Conservation (phyloP, 2,329 filamentous ascomycete species). For the Nakataea oryzae region DNA sequence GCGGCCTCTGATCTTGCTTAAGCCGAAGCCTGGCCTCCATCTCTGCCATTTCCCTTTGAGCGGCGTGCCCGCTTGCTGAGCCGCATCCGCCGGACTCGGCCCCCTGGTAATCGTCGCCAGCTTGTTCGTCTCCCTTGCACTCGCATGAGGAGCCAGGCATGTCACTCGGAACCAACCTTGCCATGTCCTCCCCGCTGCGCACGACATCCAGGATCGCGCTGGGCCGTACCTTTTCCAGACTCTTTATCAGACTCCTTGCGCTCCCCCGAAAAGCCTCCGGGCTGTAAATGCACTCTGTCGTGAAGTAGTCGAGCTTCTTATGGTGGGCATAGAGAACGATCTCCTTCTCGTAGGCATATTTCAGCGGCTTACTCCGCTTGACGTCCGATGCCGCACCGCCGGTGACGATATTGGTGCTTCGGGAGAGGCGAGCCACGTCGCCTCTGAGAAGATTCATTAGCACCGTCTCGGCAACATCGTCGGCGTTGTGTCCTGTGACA, state of each 20-base stretch:
- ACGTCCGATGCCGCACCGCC: conserved; percentile 71
- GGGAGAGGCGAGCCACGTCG: conserved; percentile 75
- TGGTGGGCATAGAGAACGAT: conserved; percentile 97
- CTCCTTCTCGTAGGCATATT: conserved; percentile 98
- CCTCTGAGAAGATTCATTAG: conserved; percentile 94
- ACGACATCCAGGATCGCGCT: conserved; percentile 95
- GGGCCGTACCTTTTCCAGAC: conserved; percentile 81
- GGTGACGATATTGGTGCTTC: conserved; percentile 85
- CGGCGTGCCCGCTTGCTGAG: conserved; percentile 52
- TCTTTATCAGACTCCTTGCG: conserved; percentile 86
- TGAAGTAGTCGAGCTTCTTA: conserved; percentile 96
- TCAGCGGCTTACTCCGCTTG: conserved; percentile 90
- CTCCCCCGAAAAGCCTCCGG: conserved; percentile 94
- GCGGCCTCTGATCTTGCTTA: conserved; percentile 47
- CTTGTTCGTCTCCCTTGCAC: conserved; percentile 29
- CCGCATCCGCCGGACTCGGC: conserved; percentile 58
- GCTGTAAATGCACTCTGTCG: conserved; percentile 95
- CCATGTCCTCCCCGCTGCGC: conserved; percentile 92
- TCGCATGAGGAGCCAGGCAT: conserved; percentile 29
- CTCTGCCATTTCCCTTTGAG: conserved; percentile 68
- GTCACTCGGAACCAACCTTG: conserved; percentile 62
- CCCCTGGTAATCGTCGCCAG: conserved; percentile 12
- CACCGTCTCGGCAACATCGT: conserved; percentile 94
- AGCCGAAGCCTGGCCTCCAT: conserved; percentile 66
- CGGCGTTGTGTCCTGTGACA: conserved; percentile 94